Conservation (phyloP, 805 yeast genomes). For the Blastobotrys parvus region DNA sequence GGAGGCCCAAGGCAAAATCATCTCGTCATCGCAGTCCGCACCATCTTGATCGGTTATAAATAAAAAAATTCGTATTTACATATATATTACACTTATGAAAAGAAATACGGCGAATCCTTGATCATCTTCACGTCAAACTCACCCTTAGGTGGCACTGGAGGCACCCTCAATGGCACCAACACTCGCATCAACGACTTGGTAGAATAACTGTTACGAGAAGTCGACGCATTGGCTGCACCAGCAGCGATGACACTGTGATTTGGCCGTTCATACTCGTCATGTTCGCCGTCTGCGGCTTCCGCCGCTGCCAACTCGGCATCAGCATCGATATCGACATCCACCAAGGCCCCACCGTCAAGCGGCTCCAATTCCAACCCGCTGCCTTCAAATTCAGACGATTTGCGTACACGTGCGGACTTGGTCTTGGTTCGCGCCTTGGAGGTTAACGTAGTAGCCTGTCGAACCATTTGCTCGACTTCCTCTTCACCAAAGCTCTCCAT, state of each 20-base stretch:
- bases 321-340: slow-evolving; percentile 9
- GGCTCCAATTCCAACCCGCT: slow-evolving; percentile 22
- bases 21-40: slow-evolving; percentile 12
- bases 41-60: not conserved
- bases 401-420: slow-evolving; percentile 3
- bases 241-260: slow-evolving; percentile 4
- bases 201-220: not conserved
- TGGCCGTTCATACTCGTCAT: slow-evolving; percentile 18
- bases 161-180: slow-evolving; percentile 61
- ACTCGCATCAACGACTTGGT: slow-evolving; percentile 22
- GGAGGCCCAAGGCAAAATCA: slow-evolving; percentile 80
- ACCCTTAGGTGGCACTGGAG: slow-evolving; percentile 71
- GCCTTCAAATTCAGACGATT: slow-evolving; percentile 28
- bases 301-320: not conserved
- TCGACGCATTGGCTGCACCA: slow-evolving; percentile 2
- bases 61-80: not conserved
- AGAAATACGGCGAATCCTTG: slow-evolving; percentile 72
- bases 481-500: slow-evolving; percentile 17
- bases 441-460: slow-evolving; percentile 20
- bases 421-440: slow-evolving; percentile 11
- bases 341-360: not conserved
- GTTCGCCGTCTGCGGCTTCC: slow-evolving; percentile 21
- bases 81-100: slow-evolving; percentile 29
- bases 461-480: slow-evolving; percentile 28
- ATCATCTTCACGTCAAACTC: slow-evolving; percentile 72